phyloP scores from a whole-genome alignment of 2,329 filamentous ascomycete species.

The Aspergillus fumigatiaffinis region DNA sequence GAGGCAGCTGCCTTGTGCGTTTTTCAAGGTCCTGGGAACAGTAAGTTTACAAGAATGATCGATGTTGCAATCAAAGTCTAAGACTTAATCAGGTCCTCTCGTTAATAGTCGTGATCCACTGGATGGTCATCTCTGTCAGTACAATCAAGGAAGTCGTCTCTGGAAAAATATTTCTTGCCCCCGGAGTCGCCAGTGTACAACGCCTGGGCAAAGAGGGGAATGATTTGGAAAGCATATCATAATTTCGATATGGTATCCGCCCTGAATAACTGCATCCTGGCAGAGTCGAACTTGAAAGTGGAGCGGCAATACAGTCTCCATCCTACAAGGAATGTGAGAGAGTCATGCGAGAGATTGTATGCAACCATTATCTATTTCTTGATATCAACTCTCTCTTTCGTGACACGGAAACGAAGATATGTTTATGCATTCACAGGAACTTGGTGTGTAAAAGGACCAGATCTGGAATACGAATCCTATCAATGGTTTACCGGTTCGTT shows the following conservation, averaged over 20 bases:
- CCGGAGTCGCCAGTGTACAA: neutral
- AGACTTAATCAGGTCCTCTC: neutral
- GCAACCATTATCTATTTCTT: neutral
- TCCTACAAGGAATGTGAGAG: neutral
- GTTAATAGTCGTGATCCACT: neutral
- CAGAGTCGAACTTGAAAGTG: neutral
- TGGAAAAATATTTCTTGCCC: neutral
- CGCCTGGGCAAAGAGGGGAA: neutral
- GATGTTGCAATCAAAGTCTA: neutral
- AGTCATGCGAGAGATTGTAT: neutral
- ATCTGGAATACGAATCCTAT: neutral
- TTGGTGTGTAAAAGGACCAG: neutral
- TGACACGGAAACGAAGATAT: neutral
- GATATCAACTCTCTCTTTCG: neutral
- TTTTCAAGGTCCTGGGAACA: conserved; percentile 54
- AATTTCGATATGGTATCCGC: neutral
- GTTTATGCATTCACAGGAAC: neutral
- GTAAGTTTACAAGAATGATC: conserved; percentile 14
- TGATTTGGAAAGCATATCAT: neutral
- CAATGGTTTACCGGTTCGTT: neutral
- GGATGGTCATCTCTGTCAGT: neutral
- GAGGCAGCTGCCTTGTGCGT: conserved; percentile 48
- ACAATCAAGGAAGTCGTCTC: neutral
- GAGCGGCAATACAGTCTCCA: neutral
- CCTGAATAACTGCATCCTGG: neutral